phyloP scores from a whole-genome alignment of 257 asterid genomes.

The Fraxinus pennsylvanica region DNA sequence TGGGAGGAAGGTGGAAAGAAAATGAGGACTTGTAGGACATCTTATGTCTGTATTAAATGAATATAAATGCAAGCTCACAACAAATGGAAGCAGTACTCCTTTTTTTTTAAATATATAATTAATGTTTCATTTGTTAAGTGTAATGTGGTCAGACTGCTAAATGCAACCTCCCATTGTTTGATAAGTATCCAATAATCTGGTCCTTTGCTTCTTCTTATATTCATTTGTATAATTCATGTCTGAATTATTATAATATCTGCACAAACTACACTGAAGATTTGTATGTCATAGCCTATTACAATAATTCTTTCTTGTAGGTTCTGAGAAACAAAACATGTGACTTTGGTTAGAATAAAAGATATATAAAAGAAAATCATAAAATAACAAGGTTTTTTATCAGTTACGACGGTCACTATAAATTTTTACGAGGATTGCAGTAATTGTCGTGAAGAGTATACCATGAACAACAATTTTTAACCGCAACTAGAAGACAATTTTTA shows the following conservation, averaged over 20 bases:
- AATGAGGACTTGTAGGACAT: constrained; percentile 52
- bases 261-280: constrained; percentile 22
- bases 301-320: not conserved
- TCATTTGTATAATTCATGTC: not conserved
- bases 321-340: not conserved
- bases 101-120: not conserved
- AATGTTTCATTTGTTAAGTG: not conserved
- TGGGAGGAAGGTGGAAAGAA: constrained; percentile 57
- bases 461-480: no score
- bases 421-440: not conserved
- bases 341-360: not conserved
- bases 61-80: constrained; percentile 34
- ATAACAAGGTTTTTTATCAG: no score
- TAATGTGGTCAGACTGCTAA: constrained; percentile 6
- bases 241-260: not conserved
- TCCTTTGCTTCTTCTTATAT: not conserved
- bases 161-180: constrained; percentile 12
- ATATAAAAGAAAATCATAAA: not conserved
- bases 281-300: not conserved
- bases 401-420: no score
- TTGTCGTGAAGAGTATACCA: not conserved
- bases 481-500: no score
- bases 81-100: constrained; percentile 4
- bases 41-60: constrained; percentile 45
- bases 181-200: not conserved